Base-by-base conservation (phyloP, 2,329 filamentous ascomycete species). In the Endoconidiophora laricicola region DNA sequence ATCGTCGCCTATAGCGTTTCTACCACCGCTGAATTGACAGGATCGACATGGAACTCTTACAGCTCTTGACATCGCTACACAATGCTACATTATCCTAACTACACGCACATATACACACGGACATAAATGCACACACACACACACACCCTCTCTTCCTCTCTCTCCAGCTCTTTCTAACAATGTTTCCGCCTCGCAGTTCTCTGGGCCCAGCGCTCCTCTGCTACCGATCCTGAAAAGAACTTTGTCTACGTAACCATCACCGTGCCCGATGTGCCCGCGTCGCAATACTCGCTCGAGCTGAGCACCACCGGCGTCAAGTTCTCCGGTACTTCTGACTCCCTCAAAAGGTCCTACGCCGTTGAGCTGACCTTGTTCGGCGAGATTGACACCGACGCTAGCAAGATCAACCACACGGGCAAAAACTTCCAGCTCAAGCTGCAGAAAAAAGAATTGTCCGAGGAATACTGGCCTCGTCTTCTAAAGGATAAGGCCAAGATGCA, bases 161-260 rank as follows among this genome's bases (percentile, higher is more conserved):
- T 26, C 6, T 18, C 46, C 6, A 4, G 16, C 36, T 10, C 41
- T 10, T 10, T 10, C 46, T 52, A 52, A 52, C 50, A 46, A 33
- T 33, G 9, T 18, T 9, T 24, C 16, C 29, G 12, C 37, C 46
- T 38, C 23, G 53, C 61, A 96, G 91, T 98, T 60, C 83, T 87
- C 68, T 98, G 91, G 91, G 90, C 91, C 57, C 91, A 98, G 74
- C 88, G 91, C 73, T 96, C 90, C 44, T 91, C 81, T 62, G 71
- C 67, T 59, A 72, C 72, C 58, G 88, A 95, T 50, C 65, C 83
- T 51, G 75, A 81, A 65, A 93, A 88, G 74, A 98, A 98, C 76
- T 85, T 86, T 71, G 71, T 98, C 74, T 94, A 87, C 73, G 76
- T 98, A 58, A 93, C 86, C 63, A 86, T 98, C 69, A 77, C 78